phyloP scores from a whole-genome alignment of 2,329 filamentous ascomycete genomes.

The Sarocladium strictum region DNA sequence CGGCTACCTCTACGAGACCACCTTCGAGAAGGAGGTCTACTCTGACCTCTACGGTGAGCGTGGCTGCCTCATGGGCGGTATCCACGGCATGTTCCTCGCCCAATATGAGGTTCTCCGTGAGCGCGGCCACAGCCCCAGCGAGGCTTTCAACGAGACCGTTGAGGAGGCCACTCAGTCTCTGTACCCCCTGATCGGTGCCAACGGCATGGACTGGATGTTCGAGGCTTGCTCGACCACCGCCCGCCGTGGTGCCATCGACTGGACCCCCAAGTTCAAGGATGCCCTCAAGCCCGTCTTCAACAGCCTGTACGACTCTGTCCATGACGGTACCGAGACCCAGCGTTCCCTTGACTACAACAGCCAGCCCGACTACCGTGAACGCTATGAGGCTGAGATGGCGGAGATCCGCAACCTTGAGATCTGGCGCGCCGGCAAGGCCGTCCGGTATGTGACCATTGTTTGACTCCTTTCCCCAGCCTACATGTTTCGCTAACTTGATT shows the following conservation, averaged over 20 bases:
- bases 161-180: conserved; percentile 98
- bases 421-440: conserved; percentile 97
- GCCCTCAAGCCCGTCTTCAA: conserved; percentile 99
- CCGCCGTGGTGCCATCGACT: conserved; percentile 97
- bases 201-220: conserved; percentile 99
- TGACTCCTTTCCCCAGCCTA: neutral
- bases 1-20: conserved; percentile 99
- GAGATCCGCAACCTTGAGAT: conserved; percentile 98
- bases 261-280: conserved; percentile 95
- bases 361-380: conserved; percentile 91
- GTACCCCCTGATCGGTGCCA: conserved; percentile 93
- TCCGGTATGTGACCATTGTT: conserved; percentile 55
- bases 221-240: conserved; percentile 98
- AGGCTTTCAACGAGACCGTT: conserved; percentile 99
- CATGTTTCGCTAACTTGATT: conserved; percentile 17
- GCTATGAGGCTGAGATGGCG: conserved; percentile 97
- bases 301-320: conserved; percentile 89
- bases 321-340: conserved; percentile 88
- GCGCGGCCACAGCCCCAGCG: conserved; percentile 92
- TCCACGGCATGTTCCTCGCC: conserved; percentile 99
- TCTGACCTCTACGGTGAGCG: conserved; percentile 99
- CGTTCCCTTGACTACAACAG: conserved; percentile 96
- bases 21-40: conserved; percentile 99
- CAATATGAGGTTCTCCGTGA: conserved; percentile 99
- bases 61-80: conserved; percentile 99